Evolutionary conservation across 352 stramenopile species (phyloP), one percentile per base, ranked within the genome.

Genomic region (Thalassiosira oceanica): DNA sequence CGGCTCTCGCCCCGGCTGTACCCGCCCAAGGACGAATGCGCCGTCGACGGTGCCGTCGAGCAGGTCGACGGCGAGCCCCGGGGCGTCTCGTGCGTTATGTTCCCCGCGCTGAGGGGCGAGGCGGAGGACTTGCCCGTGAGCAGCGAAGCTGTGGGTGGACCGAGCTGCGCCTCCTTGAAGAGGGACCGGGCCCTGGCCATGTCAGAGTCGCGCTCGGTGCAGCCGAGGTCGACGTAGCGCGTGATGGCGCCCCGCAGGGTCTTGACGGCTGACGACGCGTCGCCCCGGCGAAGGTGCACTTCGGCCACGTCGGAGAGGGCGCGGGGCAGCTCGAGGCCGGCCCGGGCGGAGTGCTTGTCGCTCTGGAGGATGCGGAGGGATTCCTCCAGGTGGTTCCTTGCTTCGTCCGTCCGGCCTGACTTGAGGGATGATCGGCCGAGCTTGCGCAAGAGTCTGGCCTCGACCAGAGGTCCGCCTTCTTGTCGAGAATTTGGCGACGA

Each of bases 241-340:
- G 66, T 70, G 10, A 80, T 23, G 28, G 62, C 71, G 1, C 28
- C 55, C 52, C 51, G 31, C 4, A 80, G 52, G 8, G 58, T 41
- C 16, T 69, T 60, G 36, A 62, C 58, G n/a, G 69, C 68, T 16
- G 61, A 54, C 23, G 33, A 18, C 18, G 54, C 60, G 7, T 78
- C 67, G 5, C 42, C 39, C 13, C 20, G 49, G 35, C 24, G 54
- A 4, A 69, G 36, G 23, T 73, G 46, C 1, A 72, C 53, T 21
- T 41, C 29, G 29, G 54, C 68, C 36, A 73, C 56, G 53, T 78
- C 56, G 24, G 35, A 45, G 13, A 78, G 42, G 4, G 72, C 21
- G 2, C 37, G 7, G n/a, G 60, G 54, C 13, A 69, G 37, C 28
- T 60, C 60, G 7, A 46, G 37, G 37, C 24, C 37, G 5, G 37